phyloP scores from a whole-genome alignment of 495 filamentous ascomycete genomes.

The Pyrenula aspistea region DNA sequence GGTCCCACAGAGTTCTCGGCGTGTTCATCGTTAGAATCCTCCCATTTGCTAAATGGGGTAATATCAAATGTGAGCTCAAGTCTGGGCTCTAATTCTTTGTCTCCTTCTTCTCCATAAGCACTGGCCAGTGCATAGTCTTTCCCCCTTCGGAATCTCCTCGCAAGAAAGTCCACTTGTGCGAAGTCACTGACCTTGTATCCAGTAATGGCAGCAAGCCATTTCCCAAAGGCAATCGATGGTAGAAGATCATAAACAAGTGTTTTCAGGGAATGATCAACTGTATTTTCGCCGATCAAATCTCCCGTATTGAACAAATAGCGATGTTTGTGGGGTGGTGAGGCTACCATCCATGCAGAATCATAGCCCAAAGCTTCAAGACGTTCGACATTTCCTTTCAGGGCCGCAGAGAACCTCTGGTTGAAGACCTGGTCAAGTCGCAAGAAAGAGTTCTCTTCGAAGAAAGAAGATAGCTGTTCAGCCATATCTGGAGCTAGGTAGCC shows the following conservation, averaged over 20 bases:
- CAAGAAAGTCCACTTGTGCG: conserved; percentile 54
- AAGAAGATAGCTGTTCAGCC: conserved; percentile 63
- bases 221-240: conserved; percentile 74
- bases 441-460: conserved; percentile 72
- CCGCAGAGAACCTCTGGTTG: conserved; percentile 58
- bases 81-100: conserved; percentile 39
- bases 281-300: conserved; percentile 13
- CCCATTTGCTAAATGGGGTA: conserved; percentile 74
- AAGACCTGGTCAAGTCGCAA: conserved; percentile 70
- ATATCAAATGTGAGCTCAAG: conserved; percentile 79
- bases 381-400: conserved; percentile 56
- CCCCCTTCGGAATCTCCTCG: conserved; percentile 74
- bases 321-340: conserved; percentile 88
- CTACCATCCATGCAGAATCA: conserved; percentile 52
- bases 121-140: conserved; percentile 89
- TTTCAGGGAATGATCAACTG: conserved; percentile 32
- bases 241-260: conserved; percentile 60
- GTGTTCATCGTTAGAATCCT: conserved; percentile 39
- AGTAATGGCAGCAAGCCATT: conserved; percentile 78
- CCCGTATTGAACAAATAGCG: conserved; percentile 64
- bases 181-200: conserved; percentile 46
- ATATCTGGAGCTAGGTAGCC: conserved; percentile 92
- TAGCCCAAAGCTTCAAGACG: conserved; percentile 33
- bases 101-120: conserved; percentile 49
- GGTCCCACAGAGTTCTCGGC: conserved; percentile 16